phyloP scores from a whole-genome alignment of 148 eudicot genomes.

The Pouteria glomerata region DNA sequence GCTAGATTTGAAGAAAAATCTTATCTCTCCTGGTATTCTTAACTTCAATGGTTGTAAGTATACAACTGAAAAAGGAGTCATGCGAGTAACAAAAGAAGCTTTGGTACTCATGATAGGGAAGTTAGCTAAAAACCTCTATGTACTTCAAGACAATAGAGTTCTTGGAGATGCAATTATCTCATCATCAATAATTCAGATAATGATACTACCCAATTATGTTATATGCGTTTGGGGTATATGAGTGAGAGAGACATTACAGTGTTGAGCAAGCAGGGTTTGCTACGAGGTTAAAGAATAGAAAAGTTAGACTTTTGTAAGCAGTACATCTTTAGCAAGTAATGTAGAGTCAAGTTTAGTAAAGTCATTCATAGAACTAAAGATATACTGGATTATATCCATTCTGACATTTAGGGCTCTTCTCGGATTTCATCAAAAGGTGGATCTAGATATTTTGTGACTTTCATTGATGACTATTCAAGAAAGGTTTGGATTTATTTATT shows the following conservation, averaged over 20 bases:
- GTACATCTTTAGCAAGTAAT: not conserved
- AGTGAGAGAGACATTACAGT: slow-evolving; percentile 1
- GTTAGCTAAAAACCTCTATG: too few relatives aligned
- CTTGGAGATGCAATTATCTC: too few relatives aligned
- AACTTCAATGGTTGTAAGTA: not conserved
- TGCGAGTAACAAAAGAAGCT: not conserved
- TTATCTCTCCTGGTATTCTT: not conserved
- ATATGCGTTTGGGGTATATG: not conserved
- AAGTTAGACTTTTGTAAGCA: slow-evolving; percentile 5
- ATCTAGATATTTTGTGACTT: not conserved
- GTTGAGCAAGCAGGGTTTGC: not conserved
- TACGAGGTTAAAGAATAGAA: not conserved
- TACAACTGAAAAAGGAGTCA: not conserved
- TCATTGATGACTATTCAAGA: slow-evolving; percentile 18
- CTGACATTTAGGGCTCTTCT: slow-evolving; percentile 3
- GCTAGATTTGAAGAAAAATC: slow-evolving; percentile 5
- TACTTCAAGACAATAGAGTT: too few relatives aligned
- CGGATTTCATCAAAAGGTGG: not conserved
- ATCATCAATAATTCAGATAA: too few relatives aligned
- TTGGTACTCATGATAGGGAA: not conserved
- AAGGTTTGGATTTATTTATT: slow-evolving; percentile 6
- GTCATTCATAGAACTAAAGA: not conserved
- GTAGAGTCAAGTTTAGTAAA: not conserved
- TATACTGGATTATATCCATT: slow-evolving; percentile 4
- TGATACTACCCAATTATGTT: slow-evolving; percentile 1